Evolutionary conservation across 129 eudicot species (phyloP), one percentile per base, ranked within the genome.

Genomic region (Smallanthus sonchifolius): DNA sequence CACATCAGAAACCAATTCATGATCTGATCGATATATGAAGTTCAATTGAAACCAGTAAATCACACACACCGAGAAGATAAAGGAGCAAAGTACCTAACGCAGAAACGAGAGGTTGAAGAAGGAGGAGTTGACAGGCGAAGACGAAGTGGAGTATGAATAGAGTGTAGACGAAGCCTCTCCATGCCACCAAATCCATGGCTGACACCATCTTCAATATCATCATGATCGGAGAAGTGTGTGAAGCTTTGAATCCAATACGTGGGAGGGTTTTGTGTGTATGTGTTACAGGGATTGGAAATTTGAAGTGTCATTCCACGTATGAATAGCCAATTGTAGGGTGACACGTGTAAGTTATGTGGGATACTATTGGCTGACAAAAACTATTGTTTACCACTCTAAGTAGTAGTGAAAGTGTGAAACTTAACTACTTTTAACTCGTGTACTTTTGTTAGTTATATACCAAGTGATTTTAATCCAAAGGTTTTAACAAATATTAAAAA

Each of bases 61-160:
- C 75, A 67, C 60, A 57, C 2, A 56, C 14, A 57, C 0, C 19
- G 34, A 40, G 4, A 42, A 73, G 2, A 32, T 49, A n/a, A 39
- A 24, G 36, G 35, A 76, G 36, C 3, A 78, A 51, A 32, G 44
- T 82, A 93, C 98, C 97, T 69, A 68, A 71, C 55, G 97, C 97
- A 72, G 98, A 84, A 70, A 94, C 97, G 52, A 93, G 87, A 6
- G 98, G 98, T 16, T 90, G 97, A 24, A 93, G 98, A 36, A 93
- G 90, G 16, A 94, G 83, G 75, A 92, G 78, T 67, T 94, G 98
- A 67, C 93, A 94, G 44, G 77, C 86, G 59, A 91, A 76, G 1
- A 94, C 97, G 70, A 94, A 94, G 87, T 94, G 90, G 48, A 94
- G 85, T 44, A 94, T 84, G 49, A 88, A 84, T n/a, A 88, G 8